Evolutionary conservation across 2,329 filamentous ascomycete genomes (phyloP).

Genomic region (Cercospora brassicicola): DNA sequence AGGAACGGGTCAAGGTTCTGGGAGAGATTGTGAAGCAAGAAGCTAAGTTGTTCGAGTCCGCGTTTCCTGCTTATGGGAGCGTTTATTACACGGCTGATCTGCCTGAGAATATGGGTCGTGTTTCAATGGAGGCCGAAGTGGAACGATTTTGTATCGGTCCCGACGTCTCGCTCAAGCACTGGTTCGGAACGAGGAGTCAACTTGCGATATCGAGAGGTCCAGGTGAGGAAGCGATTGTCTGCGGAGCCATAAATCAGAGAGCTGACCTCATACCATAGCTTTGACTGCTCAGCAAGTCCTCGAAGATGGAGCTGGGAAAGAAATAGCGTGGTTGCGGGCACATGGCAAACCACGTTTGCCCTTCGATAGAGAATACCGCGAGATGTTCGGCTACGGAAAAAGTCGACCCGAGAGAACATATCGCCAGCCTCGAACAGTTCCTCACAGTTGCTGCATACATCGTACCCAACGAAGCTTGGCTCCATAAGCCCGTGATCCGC

Average conservation of each 20-base stretch:
- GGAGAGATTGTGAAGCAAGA: not conserved
- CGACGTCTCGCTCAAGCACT: slow-evolving; percentile 35
- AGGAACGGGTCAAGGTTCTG: slow-evolving; percentile 25
- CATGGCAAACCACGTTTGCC: not conserved
- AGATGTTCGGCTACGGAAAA: not conserved
- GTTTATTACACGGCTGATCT: slow-evolving; percentile 26
- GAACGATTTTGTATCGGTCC: slow-evolving; percentile 39
- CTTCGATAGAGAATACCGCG: not conserved
- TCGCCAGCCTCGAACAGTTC: not conserved
- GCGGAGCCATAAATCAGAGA: too few species aligned
- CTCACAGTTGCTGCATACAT: not conserved
- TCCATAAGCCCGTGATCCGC: slow-evolving; percentile 32
- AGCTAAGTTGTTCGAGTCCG: too few species aligned
- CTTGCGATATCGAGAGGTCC: too few species aligned
- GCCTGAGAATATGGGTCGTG: slow-evolving; percentile 15
- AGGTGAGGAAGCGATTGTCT: too few species aligned
- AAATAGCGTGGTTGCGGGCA: slow-evolving; percentile 22
- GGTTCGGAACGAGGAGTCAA: too few species aligned
- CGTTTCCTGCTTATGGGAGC: slow-evolving; percentile 38
- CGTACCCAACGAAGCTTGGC: not conserved
- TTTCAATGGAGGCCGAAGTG: not conserved
- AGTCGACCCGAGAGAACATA: not conserved
- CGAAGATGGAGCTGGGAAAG: slow-evolving; percentile 36
- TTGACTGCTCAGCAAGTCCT: slow-evolving; percentile 23
- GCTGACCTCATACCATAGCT: slow-evolving; percentile 3